These are phyloP conservation scores for Cytospora leucostoma DNA, from an alignment of 2,329 filamentous ascomycete genomes.

Conservation along the genomic window DNA sequence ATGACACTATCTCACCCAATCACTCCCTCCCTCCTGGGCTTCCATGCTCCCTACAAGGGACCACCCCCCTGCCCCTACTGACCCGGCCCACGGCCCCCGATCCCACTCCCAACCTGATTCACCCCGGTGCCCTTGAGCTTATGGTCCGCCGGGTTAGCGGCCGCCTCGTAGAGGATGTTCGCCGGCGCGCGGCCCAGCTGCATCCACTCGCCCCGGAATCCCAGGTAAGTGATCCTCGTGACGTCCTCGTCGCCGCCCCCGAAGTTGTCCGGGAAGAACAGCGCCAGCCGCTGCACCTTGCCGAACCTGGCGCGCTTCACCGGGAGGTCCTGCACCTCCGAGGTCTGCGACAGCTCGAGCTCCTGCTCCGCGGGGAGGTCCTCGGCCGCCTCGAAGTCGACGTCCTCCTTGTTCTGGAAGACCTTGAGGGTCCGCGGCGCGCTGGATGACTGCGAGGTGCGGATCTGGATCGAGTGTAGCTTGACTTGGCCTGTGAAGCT, in stretches of 20 bases:
- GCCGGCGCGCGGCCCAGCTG: slow-evolving; percentile 78
- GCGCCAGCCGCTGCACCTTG: slow-evolving; percentile 74
- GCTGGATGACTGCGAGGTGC: slow-evolving; percentile 68
- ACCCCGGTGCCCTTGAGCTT: slow-evolving; percentile 59
- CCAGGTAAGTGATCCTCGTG: slow-evolving; percentile 78
- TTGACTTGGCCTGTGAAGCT: slow-evolving; percentile 95
- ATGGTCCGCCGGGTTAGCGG: slow-evolving; percentile 89
- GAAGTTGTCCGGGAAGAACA: slow-evolving; percentile 95
- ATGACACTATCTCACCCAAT: neutral
- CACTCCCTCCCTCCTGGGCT: neutral
- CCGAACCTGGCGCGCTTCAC: slow-evolving; percentile 89
- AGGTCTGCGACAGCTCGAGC: slow-evolving; percentile 74
- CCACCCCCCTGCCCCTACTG: slow-evolving; percentile 29
- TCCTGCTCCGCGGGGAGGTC: slow-evolving; percentile 72
- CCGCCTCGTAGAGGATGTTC: slow-evolving; percentile 90
- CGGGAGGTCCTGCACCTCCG: slow-evolving; percentile 82
- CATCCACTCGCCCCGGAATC: slow-evolving; percentile 95
- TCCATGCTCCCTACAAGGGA: neutral
- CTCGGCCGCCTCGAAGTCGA: slow-evolving; percentile 79
- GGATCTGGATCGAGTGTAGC: slow-evolving; percentile 84
- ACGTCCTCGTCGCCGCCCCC: slow-evolving; percentile 76
- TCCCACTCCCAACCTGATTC: slow-evolving; percentile 57
- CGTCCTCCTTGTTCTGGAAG: slow-evolving; percentile 80
- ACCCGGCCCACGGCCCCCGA: slow-evolving; percentile 48
- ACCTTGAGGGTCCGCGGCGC: slow-evolving; percentile 84